Conservation (phyloP, 1,139 yeast species). For the Geotrichum fermentans region DNA sequence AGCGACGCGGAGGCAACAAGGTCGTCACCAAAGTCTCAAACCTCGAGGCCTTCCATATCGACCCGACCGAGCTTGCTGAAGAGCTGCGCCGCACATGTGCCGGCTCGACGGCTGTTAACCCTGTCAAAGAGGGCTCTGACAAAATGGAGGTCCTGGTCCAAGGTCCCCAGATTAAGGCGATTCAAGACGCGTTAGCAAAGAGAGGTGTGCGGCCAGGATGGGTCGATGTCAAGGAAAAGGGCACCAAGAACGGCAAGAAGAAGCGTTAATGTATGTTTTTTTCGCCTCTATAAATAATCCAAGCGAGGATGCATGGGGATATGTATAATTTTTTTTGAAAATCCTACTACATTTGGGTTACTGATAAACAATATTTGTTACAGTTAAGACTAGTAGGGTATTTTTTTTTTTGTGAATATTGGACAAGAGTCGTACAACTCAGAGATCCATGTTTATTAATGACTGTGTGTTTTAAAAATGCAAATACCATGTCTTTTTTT, state of each 20-base stretch:
- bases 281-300: too few species aligned
- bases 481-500: too few species aligned
- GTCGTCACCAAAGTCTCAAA: conserved; percentile 67
- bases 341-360: too few species aligned
- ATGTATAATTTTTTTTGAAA: too few species aligned
- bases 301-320: too few species aligned
- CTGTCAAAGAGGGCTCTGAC: conserved; percentile 40
- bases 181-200: conserved; percentile 54
- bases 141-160: conserved; percentile 73
- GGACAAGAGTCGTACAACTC: too few species aligned
- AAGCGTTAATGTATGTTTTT: conserved; percentile 9
- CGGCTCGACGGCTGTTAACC: conserved; percentile 75
- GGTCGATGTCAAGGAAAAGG: conserved; percentile 62
- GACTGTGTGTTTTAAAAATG: too few species aligned
- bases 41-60: conserved; percentile 63
- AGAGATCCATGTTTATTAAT: too few species aligned
- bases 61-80: conserved; percentile 60
- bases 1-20: conserved; percentile 77
- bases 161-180: conserved; percentile 75
- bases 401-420: too few species aligned
- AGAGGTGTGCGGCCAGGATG: conserved; percentile 64
- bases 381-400: too few species aligned
- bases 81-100: conserved; percentile 77
- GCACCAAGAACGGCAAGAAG: conserved; percentile 47
- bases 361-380: too few species aligned